These are phyloP conservation scores for Ogataea nakhonphanomensis DNA, from an alignment of 805 yeast species.

Conservation along the genomic window DNA sequence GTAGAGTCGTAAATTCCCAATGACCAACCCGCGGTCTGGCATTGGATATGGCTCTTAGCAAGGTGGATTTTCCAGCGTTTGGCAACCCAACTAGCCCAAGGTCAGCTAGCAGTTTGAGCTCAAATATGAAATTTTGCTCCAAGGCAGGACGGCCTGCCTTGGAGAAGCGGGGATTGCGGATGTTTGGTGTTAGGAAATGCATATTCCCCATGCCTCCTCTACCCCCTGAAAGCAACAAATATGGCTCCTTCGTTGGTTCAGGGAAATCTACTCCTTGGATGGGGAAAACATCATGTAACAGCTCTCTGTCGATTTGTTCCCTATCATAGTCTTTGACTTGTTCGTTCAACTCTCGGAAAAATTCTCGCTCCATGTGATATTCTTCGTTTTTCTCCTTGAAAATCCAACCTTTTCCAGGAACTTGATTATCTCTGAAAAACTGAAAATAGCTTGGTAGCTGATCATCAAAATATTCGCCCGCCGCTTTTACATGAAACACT, in stretches of 20 bases:
- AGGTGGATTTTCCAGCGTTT: constrained; percentile 93
- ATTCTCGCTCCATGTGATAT: constrained; percentile 62
- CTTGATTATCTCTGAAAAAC: constrained; percentile 57
- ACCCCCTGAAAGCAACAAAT: constrained; percentile 77
- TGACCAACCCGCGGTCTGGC: constrained; percentile 93
- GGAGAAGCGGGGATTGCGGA: constrained; percentile 88
- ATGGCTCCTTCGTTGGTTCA: constrained; percentile 59
- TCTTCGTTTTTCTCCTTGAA: constrained; percentile 76
- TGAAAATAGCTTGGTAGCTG: constrained; percentile 46
- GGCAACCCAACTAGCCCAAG: constrained; percentile 93
- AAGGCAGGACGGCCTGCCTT: constrained; percentile 74
- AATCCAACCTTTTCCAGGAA: constrained; percentile 83
- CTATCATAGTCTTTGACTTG: constrained; percentile 65
- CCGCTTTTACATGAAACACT: constrained; percentile 28
- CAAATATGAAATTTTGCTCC: constrained; percentile 68
- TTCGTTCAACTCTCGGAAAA: constrained; percentile 60
- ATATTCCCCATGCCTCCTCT: constrained; percentile 94
- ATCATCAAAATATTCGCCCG: constrained; percentile 20
- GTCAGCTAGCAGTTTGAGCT: constrained; percentile 86
- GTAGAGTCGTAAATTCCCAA: constrained; percentile 94
- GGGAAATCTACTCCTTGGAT: constrained; percentile 73
- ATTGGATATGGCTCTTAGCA: constrained; percentile 78
- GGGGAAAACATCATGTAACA: constrained; percentile 68
- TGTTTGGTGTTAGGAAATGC: constrained; percentile 81
- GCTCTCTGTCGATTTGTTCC: constrained; percentile 54